Evolutionary conservation across 129 eudicot genomes (phyloP).

Genomic region (sunflower (Helianthus annuus)): DNA sequence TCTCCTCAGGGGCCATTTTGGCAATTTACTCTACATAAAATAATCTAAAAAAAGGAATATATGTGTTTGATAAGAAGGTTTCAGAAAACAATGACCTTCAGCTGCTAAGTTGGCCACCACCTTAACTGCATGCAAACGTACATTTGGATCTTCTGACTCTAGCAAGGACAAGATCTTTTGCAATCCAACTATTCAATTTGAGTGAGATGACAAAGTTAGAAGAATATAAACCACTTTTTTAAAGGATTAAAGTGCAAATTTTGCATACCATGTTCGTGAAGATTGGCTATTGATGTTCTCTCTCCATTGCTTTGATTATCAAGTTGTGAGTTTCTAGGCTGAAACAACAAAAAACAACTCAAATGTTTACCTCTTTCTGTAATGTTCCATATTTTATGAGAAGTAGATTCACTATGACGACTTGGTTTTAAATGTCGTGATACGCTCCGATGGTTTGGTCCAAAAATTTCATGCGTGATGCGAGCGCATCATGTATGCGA

Average conservation of each 20-base stretch:
- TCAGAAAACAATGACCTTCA: slow-evolving; percentile 65
- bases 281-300: slow-evolving; percentile 69
- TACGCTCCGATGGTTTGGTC: too few species aligned
- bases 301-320: slow-evolving; percentile 70
- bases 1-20: too few species aligned
- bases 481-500: too few species aligned
- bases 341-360: slow-evolving; percentile 29
- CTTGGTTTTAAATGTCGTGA: too few species aligned
- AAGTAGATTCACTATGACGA: slow-evolving; percentile 1
- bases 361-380: not conserved
- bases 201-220: slow-evolving; percentile 6
- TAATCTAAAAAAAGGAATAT: not conserved
- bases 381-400: not conserved
- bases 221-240: not conserved
- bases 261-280: slow-evolving; percentile 85
- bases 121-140: slow-evolving; percentile 96
- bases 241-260: slow-evolving; percentile 13
- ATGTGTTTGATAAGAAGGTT: slow-evolving; percentile 15
- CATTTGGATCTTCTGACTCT: slow-evolving; percentile 89
- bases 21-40: too few species aligned
- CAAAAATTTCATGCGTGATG: too few species aligned
- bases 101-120: slow-evolving; percentile 99
- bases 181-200: slow-evolving; percentile 72
- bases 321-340: slow-evolving; percentile 53
- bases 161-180: slow-evolving; percentile 92